Base-by-base conservation (phyloP, 2,329 filamentous ascomycete species). In the Phaeosphaeria sp. region DNA sequence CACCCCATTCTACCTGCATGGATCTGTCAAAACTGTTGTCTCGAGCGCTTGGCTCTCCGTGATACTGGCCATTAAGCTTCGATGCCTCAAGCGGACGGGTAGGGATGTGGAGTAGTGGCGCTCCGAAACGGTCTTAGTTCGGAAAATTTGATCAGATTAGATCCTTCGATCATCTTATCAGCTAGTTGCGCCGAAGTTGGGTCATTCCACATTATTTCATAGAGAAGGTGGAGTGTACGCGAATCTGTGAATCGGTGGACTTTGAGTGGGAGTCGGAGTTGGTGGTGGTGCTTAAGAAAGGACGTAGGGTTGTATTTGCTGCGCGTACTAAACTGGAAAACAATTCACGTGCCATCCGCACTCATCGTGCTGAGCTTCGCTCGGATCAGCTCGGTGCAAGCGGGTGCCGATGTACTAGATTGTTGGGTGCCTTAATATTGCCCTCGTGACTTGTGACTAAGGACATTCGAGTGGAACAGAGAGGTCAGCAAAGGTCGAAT, bases 81-180 rank as follows among this genome's bases (percentile, higher is more conserved):
- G 22, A n/a, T n/a, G 30, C 36, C 6, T n/a, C 18, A 22, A 40
- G 11, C 27, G 42, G 6, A 22, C 42, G 30, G 25, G 48, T 40
- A 33, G 15, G 48, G 44, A 30, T 39, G 43, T 49, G 56, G 52
- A 55, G 52, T 51, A 20, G 33, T 43, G 36, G 33, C 8, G 33
- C 42, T 44, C 27, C 43, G 30, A 13, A 25, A 18, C 13, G 22
- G 18, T 18, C 27, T 33, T 59, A 45, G 56, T 44, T 52, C 40
- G 8, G 49, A 55, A 59, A 55, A 55, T 59, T 59, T 51, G 39
- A 55, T 59, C 56, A 18, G 56, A 59, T 59, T 59, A 59, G 56
- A 59, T 59, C 47, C 43, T 51, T 39, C 22, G 44, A 52, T 27
- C 30, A 52, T 55, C 49, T 59, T 51, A 59, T 59, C 56, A 44